Evolutionary conservation across 345 rosid genomes (phyloP).

Genomic region (Tarenaya hassleriana): DNA sequence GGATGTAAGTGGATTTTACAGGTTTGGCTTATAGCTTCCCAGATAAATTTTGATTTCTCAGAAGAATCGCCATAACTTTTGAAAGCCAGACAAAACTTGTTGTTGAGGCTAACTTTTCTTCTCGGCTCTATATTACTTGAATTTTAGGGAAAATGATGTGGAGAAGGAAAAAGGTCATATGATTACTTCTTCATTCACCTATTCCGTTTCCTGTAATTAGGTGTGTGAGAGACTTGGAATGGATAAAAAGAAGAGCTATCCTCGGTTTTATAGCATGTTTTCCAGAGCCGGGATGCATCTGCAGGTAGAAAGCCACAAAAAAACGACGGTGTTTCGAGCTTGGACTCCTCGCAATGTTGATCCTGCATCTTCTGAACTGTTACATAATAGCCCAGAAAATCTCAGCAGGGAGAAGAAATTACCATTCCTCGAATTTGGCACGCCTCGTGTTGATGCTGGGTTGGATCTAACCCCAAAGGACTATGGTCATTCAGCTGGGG

Average conservation of each 20-base stretch:
- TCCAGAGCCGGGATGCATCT: conserved; percentile 67
- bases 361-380: conserved; percentile 38
- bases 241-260: conserved; percentile 69
- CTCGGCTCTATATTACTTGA: conserved; percentile 8
- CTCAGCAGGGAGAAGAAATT: conserved; percentile 25
- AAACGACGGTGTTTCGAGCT: conserved; percentile 58
- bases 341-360: conserved; percentile 58
- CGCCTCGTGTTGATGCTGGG: conserved; percentile 31
- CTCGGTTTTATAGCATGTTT: conserved; percentile 58
- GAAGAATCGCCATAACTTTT: not conserved
- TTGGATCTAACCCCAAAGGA: conserved; percentile 29
- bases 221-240: conserved; percentile 75
- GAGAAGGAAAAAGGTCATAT: no score
- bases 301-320: conserved; percentile 63
- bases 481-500: conserved; percentile 35
- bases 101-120: not conserved
- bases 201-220: conserved; percentile 36
- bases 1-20: conserved; percentile 46
- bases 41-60: conserved; percentile 16
- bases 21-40: conserved; percentile 7
- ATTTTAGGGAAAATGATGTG: no score
- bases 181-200: conserved; percentile 8
- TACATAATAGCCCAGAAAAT: conserved; percentile 31
- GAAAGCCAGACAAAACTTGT: not conserved
- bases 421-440: conserved; percentile 26